phyloP scores from a whole-genome alignment of 2,329 filamentous ascomycete species.

The Aureobasidium vineae region DNA sequence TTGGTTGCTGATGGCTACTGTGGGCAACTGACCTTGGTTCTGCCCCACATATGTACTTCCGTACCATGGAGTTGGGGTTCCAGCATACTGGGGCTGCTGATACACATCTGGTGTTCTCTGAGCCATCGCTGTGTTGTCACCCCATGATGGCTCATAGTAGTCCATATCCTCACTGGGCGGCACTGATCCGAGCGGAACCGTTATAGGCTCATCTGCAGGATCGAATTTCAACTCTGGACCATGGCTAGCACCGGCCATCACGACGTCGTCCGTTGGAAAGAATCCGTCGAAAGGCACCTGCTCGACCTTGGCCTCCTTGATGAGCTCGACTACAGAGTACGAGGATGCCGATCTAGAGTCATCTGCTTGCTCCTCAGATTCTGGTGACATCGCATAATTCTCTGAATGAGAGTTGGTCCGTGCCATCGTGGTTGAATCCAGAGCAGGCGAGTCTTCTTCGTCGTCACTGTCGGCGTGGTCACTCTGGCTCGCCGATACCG shows the following conservation, averaged over 20 bases:
- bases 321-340: background rate
- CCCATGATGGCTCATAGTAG: constrained; percentile 15
- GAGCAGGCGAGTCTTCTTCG: constrained; percentile 2
- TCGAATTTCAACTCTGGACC: constrained; percentile 14
- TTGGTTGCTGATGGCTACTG: background rate
- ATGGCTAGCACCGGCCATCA: background rate
- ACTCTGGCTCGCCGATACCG: background rate
- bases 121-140: background rate
- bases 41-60: background rate
- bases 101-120: constrained; percentile 11
- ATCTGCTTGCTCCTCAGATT: constrained; percentile 1
- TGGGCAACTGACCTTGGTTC: background rate
- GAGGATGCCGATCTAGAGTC: background rate
- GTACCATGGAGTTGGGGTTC: background rate
- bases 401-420: constrained; percentile 4
- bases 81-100: constrained; percentile 9
- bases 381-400: background rate
- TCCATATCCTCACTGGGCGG: background rate
- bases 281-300: background rate
- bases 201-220: constrained; percentile 12
- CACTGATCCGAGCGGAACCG: background rate
- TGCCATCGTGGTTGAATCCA: background rate
- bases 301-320: constrained; percentile 11
- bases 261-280: background rate
- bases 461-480: constrained; percentile 13